Evolutionary conservation across 257 asterid species (phyloP).

Genomic region (Hygrophila difformis): DNA sequence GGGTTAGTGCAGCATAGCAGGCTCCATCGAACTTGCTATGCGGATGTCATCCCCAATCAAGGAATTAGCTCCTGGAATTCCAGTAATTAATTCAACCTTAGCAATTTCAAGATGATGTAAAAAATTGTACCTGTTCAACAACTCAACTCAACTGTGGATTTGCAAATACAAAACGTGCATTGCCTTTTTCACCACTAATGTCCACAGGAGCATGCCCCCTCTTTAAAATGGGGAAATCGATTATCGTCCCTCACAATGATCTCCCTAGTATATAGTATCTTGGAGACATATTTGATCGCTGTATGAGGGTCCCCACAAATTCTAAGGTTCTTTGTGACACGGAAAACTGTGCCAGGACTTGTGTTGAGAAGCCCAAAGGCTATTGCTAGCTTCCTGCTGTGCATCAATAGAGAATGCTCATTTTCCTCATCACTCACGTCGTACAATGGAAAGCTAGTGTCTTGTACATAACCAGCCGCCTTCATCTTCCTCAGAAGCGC

Average conservation of each 20-base stretch:
- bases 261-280: conserved; percentile 49
- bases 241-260: conserved; percentile 75
- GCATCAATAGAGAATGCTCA: conserved; percentile 36
- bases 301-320: conserved; percentile 78
- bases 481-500: conserved; percentile 51
- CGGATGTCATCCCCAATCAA: too few species aligned
- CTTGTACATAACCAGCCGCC: conserved; percentile 54
- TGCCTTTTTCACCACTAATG: conserved; percentile 87
- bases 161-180: too few species aligned
- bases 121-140: too few species aligned
- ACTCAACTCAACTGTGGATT: too few species aligned
- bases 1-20: too few species aligned
- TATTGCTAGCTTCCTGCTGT: conserved; percentile 62
- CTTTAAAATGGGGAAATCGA: conserved; percentile 64
- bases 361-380: conserved; percentile 62
- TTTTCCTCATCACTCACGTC: conserved; percentile 78
- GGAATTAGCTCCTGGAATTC: too few species aligned
- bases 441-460: conserved; percentile 52
- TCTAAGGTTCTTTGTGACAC: conserved; percentile 70
- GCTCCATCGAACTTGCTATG: too few species aligned
- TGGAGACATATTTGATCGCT: conserved; percentile 51
- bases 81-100: too few species aligned
- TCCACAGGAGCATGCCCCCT: conserved; percentile 62
- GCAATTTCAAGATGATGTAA: too few species aligned
- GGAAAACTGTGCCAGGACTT: conserved; percentile 34